Evolutionary conservation across 805 yeast genomes (phyloP).

Genomic region (Nakazawaea populi): DNA sequence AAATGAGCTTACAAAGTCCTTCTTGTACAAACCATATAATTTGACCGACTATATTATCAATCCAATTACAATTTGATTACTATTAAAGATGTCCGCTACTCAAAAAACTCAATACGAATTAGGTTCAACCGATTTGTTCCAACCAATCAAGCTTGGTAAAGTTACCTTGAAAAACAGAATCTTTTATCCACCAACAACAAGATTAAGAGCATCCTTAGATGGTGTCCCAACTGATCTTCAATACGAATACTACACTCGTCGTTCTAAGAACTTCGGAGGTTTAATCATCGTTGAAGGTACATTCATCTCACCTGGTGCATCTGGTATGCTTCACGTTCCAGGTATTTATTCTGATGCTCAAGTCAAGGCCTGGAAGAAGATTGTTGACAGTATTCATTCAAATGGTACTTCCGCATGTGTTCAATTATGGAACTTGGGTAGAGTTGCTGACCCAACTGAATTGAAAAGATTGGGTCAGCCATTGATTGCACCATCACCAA

Average conservation of each 20-base stretch:
- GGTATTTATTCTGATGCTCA: slow-evolving; percentile 44
- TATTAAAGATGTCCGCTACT: neutral
- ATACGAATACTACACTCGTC: slow-evolving; percentile 41
- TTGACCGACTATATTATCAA: too few species aligned
- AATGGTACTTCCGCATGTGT: slow-evolving; percentile 33
- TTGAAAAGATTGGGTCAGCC: slow-evolving; percentile 32
- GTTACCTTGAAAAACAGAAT: slow-evolving; percentile 32
- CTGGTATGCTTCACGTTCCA: slow-evolving; percentile 26
- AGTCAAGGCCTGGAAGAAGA: slow-evolving; percentile 28
- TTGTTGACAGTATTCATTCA: slow-evolving; percentile 37
- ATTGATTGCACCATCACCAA: slow-evolving; percentile 39
- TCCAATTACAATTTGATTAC: too few species aligned
- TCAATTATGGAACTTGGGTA: slow-evolving; percentile 42
- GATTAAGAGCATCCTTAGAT: slow-evolving; percentile 32
- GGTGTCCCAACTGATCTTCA: slow-evolving; percentile 34
- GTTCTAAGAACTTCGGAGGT: slow-evolving; percentile 43
- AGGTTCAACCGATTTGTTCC: slow-evolving; percentile 27
- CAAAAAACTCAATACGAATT: slow-evolving; percentile 8
- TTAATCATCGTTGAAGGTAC: slow-evolving; percentile 28
- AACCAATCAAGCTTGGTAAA: slow-evolving; percentile 38
- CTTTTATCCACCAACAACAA: slow-evolving; percentile 45
- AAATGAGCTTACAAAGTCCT: too few species aligned
- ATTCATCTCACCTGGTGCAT: slow-evolving; percentile 9
- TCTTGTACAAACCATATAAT: too few species aligned
- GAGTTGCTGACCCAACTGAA: slow-evolving; percentile 19